Evolutionary conservation across 23 red algal genomes (phyloP).

Genomic region (Chondrus crispus): DNA sequence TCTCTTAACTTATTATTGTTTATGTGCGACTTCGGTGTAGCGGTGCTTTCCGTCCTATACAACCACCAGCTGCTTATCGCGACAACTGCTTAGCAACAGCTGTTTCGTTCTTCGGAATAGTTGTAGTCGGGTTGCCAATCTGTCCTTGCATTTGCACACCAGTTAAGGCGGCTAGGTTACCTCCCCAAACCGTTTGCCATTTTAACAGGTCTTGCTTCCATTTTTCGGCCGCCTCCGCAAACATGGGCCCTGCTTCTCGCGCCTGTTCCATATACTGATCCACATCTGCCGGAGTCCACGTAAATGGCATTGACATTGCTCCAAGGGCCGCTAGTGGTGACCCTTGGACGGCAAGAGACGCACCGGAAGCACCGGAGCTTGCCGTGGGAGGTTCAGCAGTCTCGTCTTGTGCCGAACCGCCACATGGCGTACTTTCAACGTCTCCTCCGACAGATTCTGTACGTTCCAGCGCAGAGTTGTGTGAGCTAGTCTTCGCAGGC

Average conservation of each 20-base stretch:
- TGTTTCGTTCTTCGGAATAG: too few relatives aligned
- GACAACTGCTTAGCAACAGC: too few relatives aligned
- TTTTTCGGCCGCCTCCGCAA: slow-evolving; percentile 46
- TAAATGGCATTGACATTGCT: not conserved
- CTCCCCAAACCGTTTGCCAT: too few relatives aligned
- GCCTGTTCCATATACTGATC: slow-evolving; percentile 64
- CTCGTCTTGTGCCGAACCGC: too few relatives aligned
- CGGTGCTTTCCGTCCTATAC: too few relatives aligned
- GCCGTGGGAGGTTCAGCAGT: not conserved
- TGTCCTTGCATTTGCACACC: too few relatives aligned
- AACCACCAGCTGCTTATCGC: too few relatives aligned
- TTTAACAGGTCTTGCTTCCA: slow-evolving; percentile 47
- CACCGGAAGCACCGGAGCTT: not conserved
- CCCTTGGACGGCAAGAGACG: not conserved
- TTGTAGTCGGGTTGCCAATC: too few relatives aligned
- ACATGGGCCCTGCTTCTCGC: slow-evolving; percentile 66
- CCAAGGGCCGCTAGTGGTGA: not conserved
- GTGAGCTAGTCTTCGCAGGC: too few relatives aligned
- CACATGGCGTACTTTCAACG: not conserved
- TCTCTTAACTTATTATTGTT: too few relatives aligned
- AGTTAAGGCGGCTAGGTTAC: too few relatives aligned
- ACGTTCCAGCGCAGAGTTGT: not conserved
- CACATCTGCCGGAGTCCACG: slow-evolving; percentile 41
- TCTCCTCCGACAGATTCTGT: not conserved
- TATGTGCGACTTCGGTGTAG: too few relatives aligned